phyloP scores from a whole-genome alignment of 331 rosid genomes.

The Acacia concinna region DNA sequence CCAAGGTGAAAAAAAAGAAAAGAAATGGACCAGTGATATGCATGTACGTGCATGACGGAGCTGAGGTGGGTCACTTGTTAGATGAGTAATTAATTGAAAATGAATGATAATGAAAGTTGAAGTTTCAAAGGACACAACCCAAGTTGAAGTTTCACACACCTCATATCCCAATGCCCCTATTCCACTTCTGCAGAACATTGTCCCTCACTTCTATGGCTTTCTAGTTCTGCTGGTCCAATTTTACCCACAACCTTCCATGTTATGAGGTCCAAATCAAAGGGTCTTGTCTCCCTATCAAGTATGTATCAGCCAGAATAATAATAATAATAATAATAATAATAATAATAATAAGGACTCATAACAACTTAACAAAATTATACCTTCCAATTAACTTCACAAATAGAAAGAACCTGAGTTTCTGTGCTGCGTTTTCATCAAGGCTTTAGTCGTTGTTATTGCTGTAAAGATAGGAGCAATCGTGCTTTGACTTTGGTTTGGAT shows the following conservation, averaged over 20 bases:
- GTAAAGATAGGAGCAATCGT: not conserved
- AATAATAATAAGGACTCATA: not conserved
- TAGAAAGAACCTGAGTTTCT: conserved; percentile 11
- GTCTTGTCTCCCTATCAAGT: conserved; percentile 9
- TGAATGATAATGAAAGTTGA: conserved; percentile 34
- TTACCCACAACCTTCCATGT: conserved; percentile 28
- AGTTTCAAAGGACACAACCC: conserved; percentile 17
- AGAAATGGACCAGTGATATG: conserved; percentile 12
- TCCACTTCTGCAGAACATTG: not conserved
- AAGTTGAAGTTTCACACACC: not conserved
- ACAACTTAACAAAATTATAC: not conserved
- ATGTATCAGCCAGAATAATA: not conserved
- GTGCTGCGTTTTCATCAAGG: conserved; percentile 17
- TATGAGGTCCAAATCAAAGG: conserved; percentile 28
- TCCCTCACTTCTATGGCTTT: conserved; percentile 24
- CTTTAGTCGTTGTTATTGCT: conserved; percentile 16
- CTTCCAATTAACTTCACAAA: not conserved
- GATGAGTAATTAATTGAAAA: conserved; percentile 45
- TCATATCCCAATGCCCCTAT: conserved; percentile 5
- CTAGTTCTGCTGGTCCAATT: not conserved
- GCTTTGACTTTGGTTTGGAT: conserved; percentile 12
- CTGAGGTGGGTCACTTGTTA: conserved; percentile 41
- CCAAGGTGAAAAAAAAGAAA: no score
- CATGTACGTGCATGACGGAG: conserved; percentile 31
- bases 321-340: no score